phyloP scores from a whole-genome alignment of 768 basidiomycete species.

The Suillus paluster region DNA sequence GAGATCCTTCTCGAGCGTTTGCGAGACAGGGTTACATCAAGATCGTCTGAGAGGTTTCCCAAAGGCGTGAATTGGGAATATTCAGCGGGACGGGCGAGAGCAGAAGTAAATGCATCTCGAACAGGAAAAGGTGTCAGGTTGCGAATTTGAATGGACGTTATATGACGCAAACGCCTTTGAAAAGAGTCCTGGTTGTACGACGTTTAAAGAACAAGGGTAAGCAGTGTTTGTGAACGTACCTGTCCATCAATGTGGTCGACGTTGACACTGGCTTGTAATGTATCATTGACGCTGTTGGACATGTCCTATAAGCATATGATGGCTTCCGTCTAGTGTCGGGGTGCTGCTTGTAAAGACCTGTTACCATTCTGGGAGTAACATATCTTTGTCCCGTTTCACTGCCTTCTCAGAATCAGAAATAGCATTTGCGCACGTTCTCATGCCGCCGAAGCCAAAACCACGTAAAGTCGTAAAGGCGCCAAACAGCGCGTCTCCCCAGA shows the following conservation, averaged over 20 bases:
- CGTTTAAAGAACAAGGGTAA: neutral
- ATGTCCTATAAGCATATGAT: constrained; percentile 17
- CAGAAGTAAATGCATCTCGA: constrained; percentile 74
- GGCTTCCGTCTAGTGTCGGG: constrained; percentile 7
- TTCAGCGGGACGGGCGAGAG: constrained; percentile 68
- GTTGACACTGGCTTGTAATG: constrained; percentile 8
- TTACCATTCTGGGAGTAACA: constrained; percentile 1
- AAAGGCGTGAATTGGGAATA: constrained; percentile 60
- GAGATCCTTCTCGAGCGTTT: constrained; percentile 68
- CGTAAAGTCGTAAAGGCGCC: constrained; percentile 34
- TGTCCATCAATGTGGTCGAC: neutral
- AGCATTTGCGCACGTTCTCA: constrained; percentile 19
- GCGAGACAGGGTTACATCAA: constrained; percentile 61
- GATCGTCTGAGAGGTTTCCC: constrained; percentile 70
- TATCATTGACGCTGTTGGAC: constrained; percentile 24
- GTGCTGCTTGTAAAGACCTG: neutral
- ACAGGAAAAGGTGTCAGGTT: constrained; percentile 87
- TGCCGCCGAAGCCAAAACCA: constrained; percentile 50
- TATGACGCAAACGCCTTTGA: constrained; percentile 75
- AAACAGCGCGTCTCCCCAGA: constrained; percentile 19
- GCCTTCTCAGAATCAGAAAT: constrained; percentile 1
- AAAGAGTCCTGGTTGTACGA: constrained; percentile 24
- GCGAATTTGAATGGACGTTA: constrained; percentile 72
- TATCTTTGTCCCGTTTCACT: constrained; percentile 3
- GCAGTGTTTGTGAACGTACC: neutral